phyloP scores from a whole-genome alignment of 2,329 filamentous ascomycete species.

The Colletotrichum sp. region DNA sequence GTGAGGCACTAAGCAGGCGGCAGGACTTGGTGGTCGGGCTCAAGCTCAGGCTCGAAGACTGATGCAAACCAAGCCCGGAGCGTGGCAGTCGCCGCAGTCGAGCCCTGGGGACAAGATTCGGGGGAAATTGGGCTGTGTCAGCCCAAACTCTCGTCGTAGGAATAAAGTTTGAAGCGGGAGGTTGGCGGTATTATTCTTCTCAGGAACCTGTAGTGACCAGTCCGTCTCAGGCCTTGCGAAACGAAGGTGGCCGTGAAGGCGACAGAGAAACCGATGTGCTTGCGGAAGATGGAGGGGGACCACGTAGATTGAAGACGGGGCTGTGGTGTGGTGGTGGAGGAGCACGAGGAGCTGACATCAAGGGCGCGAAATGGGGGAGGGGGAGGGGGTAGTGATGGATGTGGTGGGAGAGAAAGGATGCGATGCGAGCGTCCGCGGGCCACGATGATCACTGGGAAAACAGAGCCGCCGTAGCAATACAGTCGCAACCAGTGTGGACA shows the following conservation, averaged over 20 bases:
- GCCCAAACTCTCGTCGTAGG: conserved; percentile 19
- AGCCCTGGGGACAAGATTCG: conserved; percentile 2
- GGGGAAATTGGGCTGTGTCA: conserved; percentile 20
- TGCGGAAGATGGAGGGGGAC: not conserved
- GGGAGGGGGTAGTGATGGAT: not conserved
- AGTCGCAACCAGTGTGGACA: not conserved
- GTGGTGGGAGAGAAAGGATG: not conserved
- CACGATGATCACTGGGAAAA: not conserved
- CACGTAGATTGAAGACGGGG: not conserved
- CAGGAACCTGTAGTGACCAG: conserved; percentile 3
- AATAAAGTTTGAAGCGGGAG: conserved; percentile 3
- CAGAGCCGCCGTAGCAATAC: not conserved
- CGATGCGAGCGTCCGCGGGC: conserved; percentile 11
- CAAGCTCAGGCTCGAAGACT: not conserved
- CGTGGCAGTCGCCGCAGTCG: not conserved
- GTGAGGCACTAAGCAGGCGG: not conserved
- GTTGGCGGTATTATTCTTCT: not conserved
- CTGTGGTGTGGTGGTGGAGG: not conserved
- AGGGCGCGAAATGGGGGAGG: not conserved
- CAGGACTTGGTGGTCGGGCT: not conserved
- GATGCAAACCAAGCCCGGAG: not conserved
- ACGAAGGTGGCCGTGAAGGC: not conserved
- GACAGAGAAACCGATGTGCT: not conserved
- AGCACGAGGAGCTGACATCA: not conserved
- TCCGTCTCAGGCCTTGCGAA: not conserved